These are phyloP conservation scores for Neonectria neomacrospora DNA, from an alignment of 2,329 filamentous ascomycete species.

Conservation along the genomic window DNA sequence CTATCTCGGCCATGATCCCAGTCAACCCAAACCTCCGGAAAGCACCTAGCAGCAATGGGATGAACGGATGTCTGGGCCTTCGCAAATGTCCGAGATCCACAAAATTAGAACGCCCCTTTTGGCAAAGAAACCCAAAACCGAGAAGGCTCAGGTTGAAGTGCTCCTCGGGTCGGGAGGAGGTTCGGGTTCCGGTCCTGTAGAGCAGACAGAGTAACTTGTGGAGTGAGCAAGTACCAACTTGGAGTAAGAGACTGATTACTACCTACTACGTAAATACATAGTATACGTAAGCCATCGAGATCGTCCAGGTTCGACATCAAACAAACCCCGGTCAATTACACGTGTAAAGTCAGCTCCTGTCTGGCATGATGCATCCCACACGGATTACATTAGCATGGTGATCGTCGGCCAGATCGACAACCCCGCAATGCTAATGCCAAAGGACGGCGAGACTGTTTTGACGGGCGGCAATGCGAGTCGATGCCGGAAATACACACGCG, in stretches of 20 bases:
- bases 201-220: no score
- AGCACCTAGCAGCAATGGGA: neutral
- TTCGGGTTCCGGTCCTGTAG: neutral
- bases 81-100: neutral
- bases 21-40: neutral
- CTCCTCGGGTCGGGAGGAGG: neutral
- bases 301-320: neutral
- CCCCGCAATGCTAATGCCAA: constrained; percentile 37
- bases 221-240: no score
- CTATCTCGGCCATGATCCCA: neutral
- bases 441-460: constrained; percentile 16
- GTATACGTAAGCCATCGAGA: neutral
- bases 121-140: neutral
- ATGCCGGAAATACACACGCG: neutral
- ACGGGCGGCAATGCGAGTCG: constrained; percentile 6
- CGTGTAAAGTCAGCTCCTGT: neutral
- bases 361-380: constrained; percentile 2
- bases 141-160: neutral
- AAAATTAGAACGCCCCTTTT: neutral
- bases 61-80: neutral
- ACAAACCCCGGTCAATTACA: neutral
- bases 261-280: no score
- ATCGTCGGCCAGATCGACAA: constrained; percentile 41
- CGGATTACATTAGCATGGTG: neutral
- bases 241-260: no score